Evolutionary conservation across 805 yeast genomes (phyloP).

Genomic region (Candida tibetensis): DNA sequence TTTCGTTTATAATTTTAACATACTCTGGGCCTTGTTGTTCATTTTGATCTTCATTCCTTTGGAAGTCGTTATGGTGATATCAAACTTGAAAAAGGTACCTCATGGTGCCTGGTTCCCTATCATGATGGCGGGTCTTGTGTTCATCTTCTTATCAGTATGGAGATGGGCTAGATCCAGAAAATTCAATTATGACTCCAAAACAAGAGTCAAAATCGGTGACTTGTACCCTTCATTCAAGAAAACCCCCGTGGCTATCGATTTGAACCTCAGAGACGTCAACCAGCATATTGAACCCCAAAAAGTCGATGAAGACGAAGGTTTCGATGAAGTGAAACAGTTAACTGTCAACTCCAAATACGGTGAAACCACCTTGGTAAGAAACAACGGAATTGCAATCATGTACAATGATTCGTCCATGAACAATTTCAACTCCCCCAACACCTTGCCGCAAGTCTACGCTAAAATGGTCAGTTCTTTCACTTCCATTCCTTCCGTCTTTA

Average conservation of each 20-base stretch:
- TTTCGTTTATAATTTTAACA: conserved; percentile 41
- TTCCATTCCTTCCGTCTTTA: conserved; percentile 41
- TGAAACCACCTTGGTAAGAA: conserved; percentile 15
- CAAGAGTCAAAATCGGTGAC: conserved; percentile 34
- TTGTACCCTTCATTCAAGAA: conserved; percentile 28
- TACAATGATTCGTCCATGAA: conserved; percentile 37
- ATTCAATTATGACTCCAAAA: conserved; percentile 34
- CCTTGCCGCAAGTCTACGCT: conserved; percentile 43
- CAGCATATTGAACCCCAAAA: background rate
- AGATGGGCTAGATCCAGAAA: conserved; percentile 45
- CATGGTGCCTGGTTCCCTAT: conserved; percentile 66
- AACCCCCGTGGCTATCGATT: conserved; percentile 17
- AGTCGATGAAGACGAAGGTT: conserved; percentile 1
- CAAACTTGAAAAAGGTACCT: conserved; percentile 50
- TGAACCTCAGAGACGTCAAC: conserved; percentile 6
- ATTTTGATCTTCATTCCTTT: conserved; percentile 43
- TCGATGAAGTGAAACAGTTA: conserved; percentile 4
- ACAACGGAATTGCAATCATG: conserved; percentile 41
- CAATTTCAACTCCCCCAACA: conserved; percentile 40
- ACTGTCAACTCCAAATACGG: conserved; percentile 22
- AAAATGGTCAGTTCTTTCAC: conserved; percentile 39
- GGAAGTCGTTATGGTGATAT: conserved; percentile 44
- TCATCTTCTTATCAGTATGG: conserved; percentile 44
- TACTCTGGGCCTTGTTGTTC: conserved; percentile 34
- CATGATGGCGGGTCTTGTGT: conserved; percentile 39